Conservation (phyloP, 1,284 basidiomycete genomes). For the Coniophora puteana region DNA sequence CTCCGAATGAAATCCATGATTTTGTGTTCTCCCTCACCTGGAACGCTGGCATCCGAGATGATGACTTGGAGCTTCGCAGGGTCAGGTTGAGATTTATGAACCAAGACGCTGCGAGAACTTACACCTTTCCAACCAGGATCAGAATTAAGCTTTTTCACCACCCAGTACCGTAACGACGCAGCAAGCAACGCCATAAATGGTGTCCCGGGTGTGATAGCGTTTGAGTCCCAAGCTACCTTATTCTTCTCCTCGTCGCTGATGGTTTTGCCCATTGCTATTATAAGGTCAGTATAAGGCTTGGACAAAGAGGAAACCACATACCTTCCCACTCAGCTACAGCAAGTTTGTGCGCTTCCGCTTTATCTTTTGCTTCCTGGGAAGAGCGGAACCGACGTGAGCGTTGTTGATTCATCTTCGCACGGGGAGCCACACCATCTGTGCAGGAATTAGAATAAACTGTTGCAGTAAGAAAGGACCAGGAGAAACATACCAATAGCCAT, state of each 20-base stretch:
- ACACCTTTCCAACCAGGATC: slow-evolving; percentile 96
- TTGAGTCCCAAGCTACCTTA: slow-evolving; percentile 94
- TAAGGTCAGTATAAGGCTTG: slow-evolving; percentile 5
- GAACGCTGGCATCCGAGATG: slow-evolving; percentile 96
- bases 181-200: slow-evolving; percentile 98
- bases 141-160: slow-evolving; percentile 90
- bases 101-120: slow-evolving; percentile 21
- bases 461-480: slow-evolving; percentile 1
- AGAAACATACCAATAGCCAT: slow-evolving; percentile 87
- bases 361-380: slow-evolving; percentile 92
- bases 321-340: slow-evolving; percentile 85
- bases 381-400: slow-evolving; percentile 94
- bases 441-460: slow-evolving; percentile 6
- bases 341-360: slow-evolving; percentile 82
- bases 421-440: slow-evolving; percentile 96
- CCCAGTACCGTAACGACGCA: slow-evolving; percentile 91
- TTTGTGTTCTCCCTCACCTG: slow-evolving; percentile 99
- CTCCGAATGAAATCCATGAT: slow-evolving; percentile 99
- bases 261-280: slow-evolving; percentile 83
- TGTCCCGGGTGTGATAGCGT: slow-evolving; percentile 98
- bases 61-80: slow-evolving; percentile 80
- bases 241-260: slow-evolving; percentile 83
- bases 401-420: slow-evolving; percentile 99
- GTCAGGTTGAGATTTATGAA: slow-evolving; percentile 10
- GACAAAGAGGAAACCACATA: slow-evolving; percentile 25